Evolutionary conservation across 306 rosid species (phyloP).

Genomic region (Rosa lucieae): DNA sequence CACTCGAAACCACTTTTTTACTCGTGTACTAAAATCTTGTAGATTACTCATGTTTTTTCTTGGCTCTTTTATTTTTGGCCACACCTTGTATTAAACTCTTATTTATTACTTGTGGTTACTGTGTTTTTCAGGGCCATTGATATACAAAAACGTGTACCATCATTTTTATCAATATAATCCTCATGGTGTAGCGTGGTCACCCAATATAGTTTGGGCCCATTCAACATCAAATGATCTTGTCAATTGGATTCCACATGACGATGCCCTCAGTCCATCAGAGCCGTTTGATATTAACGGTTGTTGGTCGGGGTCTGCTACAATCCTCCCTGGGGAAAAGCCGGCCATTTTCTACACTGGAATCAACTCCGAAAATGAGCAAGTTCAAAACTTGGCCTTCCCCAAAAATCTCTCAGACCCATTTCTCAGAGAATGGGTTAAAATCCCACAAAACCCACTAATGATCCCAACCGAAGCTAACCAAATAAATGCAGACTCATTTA

Average conservation of each 20-base stretch:
- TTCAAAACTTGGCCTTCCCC: constrained; percentile 72
- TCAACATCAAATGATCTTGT: constrained; percentile 75
- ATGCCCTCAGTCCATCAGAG: constrained; percentile 66
- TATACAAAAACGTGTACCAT: constrained; percentile 64
- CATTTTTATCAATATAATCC: constrained; percentile 83
- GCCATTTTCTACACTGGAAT: constrained; percentile 77
- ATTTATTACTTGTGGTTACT: not conserved
- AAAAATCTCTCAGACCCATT: constrained; percentile 72
- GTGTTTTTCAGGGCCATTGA: constrained; percentile 56
- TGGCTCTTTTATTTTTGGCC: not conserved
- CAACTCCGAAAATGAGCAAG: constrained; percentile 50
- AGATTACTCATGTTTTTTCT: no score
- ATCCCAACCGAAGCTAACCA: constrained; percentile 42
- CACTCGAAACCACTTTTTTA: no score
- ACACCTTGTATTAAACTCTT: not conserved
- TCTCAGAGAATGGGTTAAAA: constrained; percentile 70
- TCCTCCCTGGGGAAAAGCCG: constrained; percentile 56
- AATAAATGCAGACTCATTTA: constrained; percentile 56
- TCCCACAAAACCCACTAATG: constrained; percentile 63
- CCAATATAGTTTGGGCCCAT: constrained; percentile 79
- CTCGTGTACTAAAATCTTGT: no score
- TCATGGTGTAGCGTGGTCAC: constrained; percentile 60
- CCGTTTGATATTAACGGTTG: constrained; percentile 69
- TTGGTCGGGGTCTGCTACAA: constrained; percentile 89
- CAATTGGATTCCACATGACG: constrained; percentile 68